phyloP scores from a whole-genome alignment of 345 rosid species.

The Salix caprea region DNA sequence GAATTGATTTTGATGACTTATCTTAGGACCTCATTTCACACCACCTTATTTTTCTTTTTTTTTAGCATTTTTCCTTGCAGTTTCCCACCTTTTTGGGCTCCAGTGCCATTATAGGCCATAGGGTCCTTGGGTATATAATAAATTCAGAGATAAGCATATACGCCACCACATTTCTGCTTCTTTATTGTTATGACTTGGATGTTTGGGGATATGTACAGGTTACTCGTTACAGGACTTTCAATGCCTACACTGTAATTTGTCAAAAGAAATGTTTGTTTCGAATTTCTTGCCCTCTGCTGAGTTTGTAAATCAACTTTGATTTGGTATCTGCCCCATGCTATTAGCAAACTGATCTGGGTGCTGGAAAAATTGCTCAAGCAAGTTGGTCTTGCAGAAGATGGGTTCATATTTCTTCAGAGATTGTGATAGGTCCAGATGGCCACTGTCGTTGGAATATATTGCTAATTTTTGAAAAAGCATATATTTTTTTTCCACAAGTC shows the following conservation, averaged over 20 bases:
- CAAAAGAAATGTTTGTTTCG: background rate
- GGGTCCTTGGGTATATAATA: constrained; percentile 19
- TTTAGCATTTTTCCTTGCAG: constrained; percentile 5
- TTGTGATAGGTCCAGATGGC: no score
- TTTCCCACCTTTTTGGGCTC: constrained; percentile 9
- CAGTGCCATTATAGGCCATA: background rate
- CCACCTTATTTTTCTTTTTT: background rate
- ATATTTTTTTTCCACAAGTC: no score
- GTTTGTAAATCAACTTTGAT: background rate
- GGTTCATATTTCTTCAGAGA: no score
- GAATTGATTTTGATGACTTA: constrained; percentile 17
- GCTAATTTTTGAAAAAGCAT: background rate
- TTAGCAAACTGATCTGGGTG: no score
- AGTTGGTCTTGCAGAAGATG: no score
- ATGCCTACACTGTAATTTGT: no score
- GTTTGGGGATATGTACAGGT: constrained; percentile 11
- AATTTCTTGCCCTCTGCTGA: background rate
- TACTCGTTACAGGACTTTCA: background rate
- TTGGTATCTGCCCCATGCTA: no score
- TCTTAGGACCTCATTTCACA: constrained; percentile 16
- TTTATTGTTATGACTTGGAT: background rate
- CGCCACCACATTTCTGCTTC: constrained; percentile 7
- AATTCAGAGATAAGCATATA: constrained; percentile 17
- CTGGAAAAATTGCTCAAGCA: no score
- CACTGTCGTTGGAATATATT: background rate